Evolutionary conservation across 345 rosid species (phyloP).

Genomic region (Eucalyptus cloeziana): DNA sequence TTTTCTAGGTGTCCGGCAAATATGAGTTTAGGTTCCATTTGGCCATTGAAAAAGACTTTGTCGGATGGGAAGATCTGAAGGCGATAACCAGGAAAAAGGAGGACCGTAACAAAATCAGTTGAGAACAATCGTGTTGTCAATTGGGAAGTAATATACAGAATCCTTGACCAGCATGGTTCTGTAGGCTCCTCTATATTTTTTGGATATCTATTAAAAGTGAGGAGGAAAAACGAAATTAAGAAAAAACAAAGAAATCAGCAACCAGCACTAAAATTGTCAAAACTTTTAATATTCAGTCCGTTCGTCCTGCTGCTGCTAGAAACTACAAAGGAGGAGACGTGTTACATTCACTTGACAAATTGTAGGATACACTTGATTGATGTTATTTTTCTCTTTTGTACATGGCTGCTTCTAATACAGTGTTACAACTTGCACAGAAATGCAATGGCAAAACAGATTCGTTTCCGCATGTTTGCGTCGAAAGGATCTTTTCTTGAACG

Average conservation of each 20-base stretch:
- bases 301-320: background rate
- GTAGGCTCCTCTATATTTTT: background rate
- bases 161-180: background rate
- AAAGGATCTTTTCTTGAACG: background rate
- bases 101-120: background rate
- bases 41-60: background rate
- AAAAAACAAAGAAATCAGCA: background rate
- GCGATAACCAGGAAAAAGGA: background rate
- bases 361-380: background rate
- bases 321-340: background rate
- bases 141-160: background rate
- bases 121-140: background rate
- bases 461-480: background rate
- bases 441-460: background rate
- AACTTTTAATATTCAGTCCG: background rate
- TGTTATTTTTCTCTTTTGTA: background rate
- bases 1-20: background rate
- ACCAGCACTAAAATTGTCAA: background rate
- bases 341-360: background rate
- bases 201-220: background rate
- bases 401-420: background rate
- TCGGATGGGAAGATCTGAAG: background rate
- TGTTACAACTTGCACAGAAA: background rate
- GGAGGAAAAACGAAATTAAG: background rate
- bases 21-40: background rate